Evolutionary conservation across 345 rosid species (phyloP), one percentile per base, ranked within the genome.

Genomic region (Kandelia obovata): DNA sequence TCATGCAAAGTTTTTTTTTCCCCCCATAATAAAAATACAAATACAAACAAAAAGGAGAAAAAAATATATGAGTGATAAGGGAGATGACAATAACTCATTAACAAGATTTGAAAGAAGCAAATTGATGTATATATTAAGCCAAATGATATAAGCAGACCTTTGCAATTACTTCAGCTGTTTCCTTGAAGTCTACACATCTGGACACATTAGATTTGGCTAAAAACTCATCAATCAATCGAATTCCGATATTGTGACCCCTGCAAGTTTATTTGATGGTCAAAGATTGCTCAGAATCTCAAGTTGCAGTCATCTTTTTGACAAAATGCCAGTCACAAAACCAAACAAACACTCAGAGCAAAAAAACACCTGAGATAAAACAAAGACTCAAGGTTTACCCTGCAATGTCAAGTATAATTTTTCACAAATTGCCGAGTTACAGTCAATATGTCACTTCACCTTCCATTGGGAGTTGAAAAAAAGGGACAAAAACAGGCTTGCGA

Each of bases 231-330:
- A 91, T 82, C 71, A 89, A 79, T 62, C 95, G 79, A 68, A 89
- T 84, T 55, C 97, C 96, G 70, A 91, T 91, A 60, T 89, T 94
- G 75, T 89, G 88, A 57, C 98, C 98, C 97, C 96, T 91, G 82
- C 75, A 83, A 66, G 61, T 64, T 3, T 69, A 60, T 49, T 11
- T 65, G 17, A 15, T 65, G 64, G 60, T 27, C 66, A 60, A 31
- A 35, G 31, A 61, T 56, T 7, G 20, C 15, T 20, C 64, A 53
- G 28, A 63, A 25, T 62, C 52, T 34, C n/a, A 51, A 26, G 21
- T 27, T 58, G 19, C 27, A 28, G 47, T 61, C 72, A 71, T 71
- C 32, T 4, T 21, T 26, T 64, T 31, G 11, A 47, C 15, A 6
- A 28, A 77, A 28, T 7, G n/a, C 2, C 28, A 43, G 15, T 11